Evolutionary conservation across 805 yeast species (phyloP).

Genomic region (Kuraishia ogatae): DNA sequence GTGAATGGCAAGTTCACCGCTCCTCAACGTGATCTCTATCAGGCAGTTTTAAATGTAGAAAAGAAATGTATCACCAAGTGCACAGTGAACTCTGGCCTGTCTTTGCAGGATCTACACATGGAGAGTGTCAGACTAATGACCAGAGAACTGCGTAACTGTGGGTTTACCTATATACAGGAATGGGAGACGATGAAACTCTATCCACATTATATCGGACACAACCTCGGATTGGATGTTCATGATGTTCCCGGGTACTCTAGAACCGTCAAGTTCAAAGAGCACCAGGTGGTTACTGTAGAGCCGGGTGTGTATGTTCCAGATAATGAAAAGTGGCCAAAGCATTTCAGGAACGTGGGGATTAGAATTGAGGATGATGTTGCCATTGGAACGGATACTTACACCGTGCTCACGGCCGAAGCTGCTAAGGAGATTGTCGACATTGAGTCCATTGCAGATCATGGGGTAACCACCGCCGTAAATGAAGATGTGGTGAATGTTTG

Average conservation of each 20-base stretch:
- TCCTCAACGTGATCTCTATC: slow-evolving; percentile 80
- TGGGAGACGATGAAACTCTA: slow-evolving; percentile 54
- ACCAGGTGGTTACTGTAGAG: slow-evolving; percentile 89
- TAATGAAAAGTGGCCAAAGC: slow-evolving; percentile 62
- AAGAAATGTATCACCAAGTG: slow-evolving; percentile 69
- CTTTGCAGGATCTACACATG: slow-evolving; percentile 71
- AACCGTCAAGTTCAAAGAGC: slow-evolving; percentile 40
- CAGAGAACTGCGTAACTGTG: slow-evolving; percentile 62
- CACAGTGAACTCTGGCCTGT: slow-evolving; percentile 37
- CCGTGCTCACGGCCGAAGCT: slow-evolving; percentile 69
- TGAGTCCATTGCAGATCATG: slow-evolving; percentile 56
- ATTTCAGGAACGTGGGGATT: slow-evolving; percentile 83
- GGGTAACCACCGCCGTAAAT: slow-evolving; percentile 35
- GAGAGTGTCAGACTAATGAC: slow-evolving; percentile 51
- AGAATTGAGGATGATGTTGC: slow-evolving; percentile 93
- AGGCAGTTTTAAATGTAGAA: slow-evolving; percentile 80
- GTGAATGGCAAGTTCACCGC: slow-evolving; percentile 62
- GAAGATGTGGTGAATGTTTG: slow-evolving; percentile 10
- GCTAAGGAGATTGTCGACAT: slow-evolving; percentile 81
- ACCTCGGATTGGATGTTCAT: slow-evolving; percentile 87
- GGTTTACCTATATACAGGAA: slow-evolving; percentile 45
- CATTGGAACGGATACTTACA: slow-evolving; percentile 49
- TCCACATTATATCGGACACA: slow-evolving; percentile 96
- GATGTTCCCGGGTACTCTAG: slow-evolving; percentile 65
- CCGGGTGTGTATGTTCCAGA: slow-evolving; percentile 92